A percentile compares a stretch with the other conserved stretches of the same genome.
These are phyloP conservation scores for Gymnopilus junonius DNA, from an alignment of 768 basidiomycete species.

Conservation along the genomic window DNA sequence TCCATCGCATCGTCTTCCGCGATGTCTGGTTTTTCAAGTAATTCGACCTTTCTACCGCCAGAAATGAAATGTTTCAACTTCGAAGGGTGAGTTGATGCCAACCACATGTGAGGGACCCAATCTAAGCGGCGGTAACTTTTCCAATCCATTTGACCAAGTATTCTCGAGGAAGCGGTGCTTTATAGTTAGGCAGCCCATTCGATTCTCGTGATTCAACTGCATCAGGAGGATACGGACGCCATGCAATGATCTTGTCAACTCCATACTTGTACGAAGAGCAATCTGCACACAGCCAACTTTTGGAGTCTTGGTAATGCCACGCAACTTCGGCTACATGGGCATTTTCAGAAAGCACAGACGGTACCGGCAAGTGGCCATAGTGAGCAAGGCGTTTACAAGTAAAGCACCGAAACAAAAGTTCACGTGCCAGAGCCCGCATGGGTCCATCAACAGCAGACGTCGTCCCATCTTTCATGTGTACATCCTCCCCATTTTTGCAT, in stretches of 20 bases:
- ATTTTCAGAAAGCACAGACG: conserved; percentile 39
- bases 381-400: conserved; percentile 85
- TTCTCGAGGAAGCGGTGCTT: conserved; percentile 75
- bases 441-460: conserved; percentile 5
- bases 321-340: conserved; percentile 52
- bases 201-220: conserved; percentile 52
- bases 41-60: conserved; percentile 68
- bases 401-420: conserved; percentile 80
- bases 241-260: conserved; percentile 88
- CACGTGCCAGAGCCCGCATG: conserved; percentile 27
- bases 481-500: conserved; percentile 23
- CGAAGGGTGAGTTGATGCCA: conserved; percentile 63
- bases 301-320: conserved; percentile 57
- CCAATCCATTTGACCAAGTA: conserved; percentile 92
- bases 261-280: conserved; percentile 73
- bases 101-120: conserved; percentile 96
- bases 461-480: conserved; percentile 40
- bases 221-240: conserved; percentile 80
- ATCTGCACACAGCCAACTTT: conserved; percentile 74
- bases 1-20: conserved; percentile 35
- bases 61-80: conserved; percentile 81
- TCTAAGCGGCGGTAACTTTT: conserved; percentile 75
- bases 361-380: conserved; percentile 71
- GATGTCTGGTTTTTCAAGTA: conserved; percentile 53
- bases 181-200: conserved; percentile 51